Base-by-base conservation (phyloP, 2,329 filamentous ascomycete genomes). In the Penicillium verrucosum region DNA sequence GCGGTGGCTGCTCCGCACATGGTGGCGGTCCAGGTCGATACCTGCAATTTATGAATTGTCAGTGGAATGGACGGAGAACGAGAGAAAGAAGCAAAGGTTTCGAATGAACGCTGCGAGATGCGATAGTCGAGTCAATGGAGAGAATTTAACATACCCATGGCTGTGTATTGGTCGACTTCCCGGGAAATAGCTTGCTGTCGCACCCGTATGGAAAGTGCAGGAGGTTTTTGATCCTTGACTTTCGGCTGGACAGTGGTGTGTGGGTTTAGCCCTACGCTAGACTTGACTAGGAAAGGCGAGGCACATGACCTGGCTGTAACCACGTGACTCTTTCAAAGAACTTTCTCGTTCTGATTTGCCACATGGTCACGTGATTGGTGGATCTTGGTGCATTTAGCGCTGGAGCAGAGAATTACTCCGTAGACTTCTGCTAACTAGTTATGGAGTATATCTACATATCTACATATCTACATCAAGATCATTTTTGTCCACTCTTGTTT, bases 1-100 rank as follows among this genome's bases (percentile, higher is more conserved):
- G 80, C 92, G 90, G 85, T 96, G 92, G 77, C 76, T 81, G 80
- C 75, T 78, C 77, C 81, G 80, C 76, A 85, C 82, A 80, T 85
- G 83, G 78, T 85, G 83, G 75, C 78, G 78, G 77, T 85, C 81
- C 72, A 82, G 75, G 75, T 82, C 80, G 77, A 81, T 81, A 80
- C 79, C 79, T 80, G 63, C 48, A 50, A 58, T 62, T 57, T 50
- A 30, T 41, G 49, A 23, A 60, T 23, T 42, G 58, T 65, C 57
- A 68, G 63, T 43, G 37, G 21, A 43, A 37, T 58, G 29, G 7
- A 30, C 30, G 41, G 38, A 21, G 14, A 53, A 36, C 14, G 4
- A 14, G 16, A 18, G 11, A 30, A 34, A 44, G 25, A 27, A 16
- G 9, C 16, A 29, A 27, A 34, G 40, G 11, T 27, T 16, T 49